phyloP scores from a whole-genome alignment of 345 rosid genomes.

The Lepidium sativum region DNA sequence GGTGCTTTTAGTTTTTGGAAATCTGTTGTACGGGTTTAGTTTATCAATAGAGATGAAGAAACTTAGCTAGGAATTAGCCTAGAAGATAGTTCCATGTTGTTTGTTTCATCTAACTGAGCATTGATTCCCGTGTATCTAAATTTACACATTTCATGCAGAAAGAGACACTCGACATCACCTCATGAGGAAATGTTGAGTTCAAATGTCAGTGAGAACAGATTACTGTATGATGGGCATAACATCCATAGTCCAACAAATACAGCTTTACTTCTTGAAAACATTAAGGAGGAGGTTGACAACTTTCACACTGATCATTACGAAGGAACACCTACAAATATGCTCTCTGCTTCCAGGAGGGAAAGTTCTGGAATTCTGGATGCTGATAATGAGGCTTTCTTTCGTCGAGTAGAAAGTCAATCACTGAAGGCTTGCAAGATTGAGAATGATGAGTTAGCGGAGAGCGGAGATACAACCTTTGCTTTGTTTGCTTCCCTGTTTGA shows the following conservation, averaged over 20 bases:
- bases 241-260: constrained; percentile 92
- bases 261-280: constrained; percentile 84
- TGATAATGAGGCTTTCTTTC: constrained; percentile 39
- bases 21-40: background rate
- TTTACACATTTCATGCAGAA: constrained; percentile 36
- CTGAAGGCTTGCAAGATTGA: constrained; percentile 79
- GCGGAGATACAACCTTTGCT: constrained; percentile 62
- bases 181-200: constrained; percentile 37
- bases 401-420: constrained; percentile 47
- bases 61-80: background rate
- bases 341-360: constrained; percentile 48
- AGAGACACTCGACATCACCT: constrained; percentile 60
- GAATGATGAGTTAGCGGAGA: constrained; percentile 57
- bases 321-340: constrained; percentile 32
- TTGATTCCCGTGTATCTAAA: background rate
- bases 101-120: background rate
- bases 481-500: constrained; percentile 81
- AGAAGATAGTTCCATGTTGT: background rate
- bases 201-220: constrained; percentile 51
- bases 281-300: constrained; percentile 75
- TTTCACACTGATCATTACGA: constrained; percentile 43
- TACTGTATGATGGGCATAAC: constrained; percentile 64
- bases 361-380: constrained; percentile 34
- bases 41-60: background rate
- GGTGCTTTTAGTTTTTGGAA: background rate